Evolutionary conservation across 1,284 basidiomycete genomes (phyloP), one percentile per base, ranked within the genome.

Genomic region (Caloboletus inedulis): DNA sequence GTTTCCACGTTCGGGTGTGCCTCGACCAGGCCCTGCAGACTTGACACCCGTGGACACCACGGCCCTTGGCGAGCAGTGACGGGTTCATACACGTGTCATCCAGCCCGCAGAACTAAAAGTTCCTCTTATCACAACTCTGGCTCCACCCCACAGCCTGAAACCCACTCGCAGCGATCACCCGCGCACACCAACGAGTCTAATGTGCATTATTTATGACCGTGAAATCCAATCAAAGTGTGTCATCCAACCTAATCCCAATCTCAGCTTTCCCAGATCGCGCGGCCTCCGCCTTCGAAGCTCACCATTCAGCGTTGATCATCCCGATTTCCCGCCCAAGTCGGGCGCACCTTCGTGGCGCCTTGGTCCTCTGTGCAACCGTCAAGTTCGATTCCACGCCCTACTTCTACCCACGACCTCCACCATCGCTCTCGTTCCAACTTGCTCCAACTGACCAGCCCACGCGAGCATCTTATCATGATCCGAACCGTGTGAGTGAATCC

Each of bases 21-120:
- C 40, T 59, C 57, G 19, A 12, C 27, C 31, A 33, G 48, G 49
- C 49, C 31, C 50, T 33, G 18, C 33, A 12, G 10, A 16, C 23
- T 46, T 53, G 48, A 54, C 54, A 48, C 36, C 60, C 60, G 59
- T 62, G 64, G 61, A 62, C 36, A 53, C 61, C 61, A 66, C 60
- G 63, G 63, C 42, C 30, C 33, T 33, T 19, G 18, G 9, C 37
- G 13, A 47, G 8, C 23, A 34, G 25, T 33, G 23, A 42, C 39
- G 18, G 18, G 4, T 43, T 48, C 44, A 52, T 35, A 50, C 60
- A 65, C 63, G 60, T 62, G 60, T 65, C 61, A 41, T 40, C 60
- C 60, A 42, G 58, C 58, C 44, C 49, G 18, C 49, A 31, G 49
- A 43, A 34, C 48, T 43, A 44, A 36, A 23, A 7, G 2, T 34